Conservation (phyloP, 208 protist species). For the Acanthamoeba lenticulata region DNA sequence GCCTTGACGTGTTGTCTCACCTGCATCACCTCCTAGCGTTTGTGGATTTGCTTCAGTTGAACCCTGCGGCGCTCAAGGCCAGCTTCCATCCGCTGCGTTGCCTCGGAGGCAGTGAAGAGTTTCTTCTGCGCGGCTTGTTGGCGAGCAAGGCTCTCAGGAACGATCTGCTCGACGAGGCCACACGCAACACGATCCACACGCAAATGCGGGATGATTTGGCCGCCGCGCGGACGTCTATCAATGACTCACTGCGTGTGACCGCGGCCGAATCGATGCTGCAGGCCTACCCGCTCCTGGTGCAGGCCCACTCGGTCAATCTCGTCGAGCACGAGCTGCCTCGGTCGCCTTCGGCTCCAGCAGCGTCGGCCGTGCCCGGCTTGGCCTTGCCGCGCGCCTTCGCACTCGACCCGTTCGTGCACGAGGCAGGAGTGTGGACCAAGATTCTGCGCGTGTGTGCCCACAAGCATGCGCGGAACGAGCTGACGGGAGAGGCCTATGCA, state of each 20-base stretch:
- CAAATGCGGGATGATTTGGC: slow-evolving; percentile 1
- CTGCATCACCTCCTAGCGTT: neutral
- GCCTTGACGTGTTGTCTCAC: neutral
- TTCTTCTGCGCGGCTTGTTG: neutral
- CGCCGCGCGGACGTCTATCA: neutral
- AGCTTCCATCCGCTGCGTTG: slow-evolving; percentile 5
- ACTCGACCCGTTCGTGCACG: slow-evolving; percentile 32
- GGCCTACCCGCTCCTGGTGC: slow-evolving; percentile 54
- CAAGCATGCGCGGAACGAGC: neutral
- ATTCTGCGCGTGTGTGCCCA: neutral
- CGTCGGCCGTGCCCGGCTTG: neutral
- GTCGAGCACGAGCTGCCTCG: neutral
- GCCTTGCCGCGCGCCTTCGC: neutral
- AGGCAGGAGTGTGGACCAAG: slow-evolving; percentile 43
- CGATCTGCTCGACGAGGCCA: slow-evolving; percentile 18
- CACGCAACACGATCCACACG: neutral
- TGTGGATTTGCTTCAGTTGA: neutral
- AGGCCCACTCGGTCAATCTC: neutral
- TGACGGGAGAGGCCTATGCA: neutral
- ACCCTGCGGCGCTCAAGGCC: neutral
- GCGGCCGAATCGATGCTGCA: neutral
- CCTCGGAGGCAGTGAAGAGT: neutral
- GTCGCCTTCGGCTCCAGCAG: neutral
- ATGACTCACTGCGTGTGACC: neutral
- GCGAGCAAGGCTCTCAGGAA: slow-evolving; percentile 39